These are phyloP conservation scores for Sisymbrium altissimum DNA, from an alignment of 345 rosid species.

Conservation along the genomic window DNA sequence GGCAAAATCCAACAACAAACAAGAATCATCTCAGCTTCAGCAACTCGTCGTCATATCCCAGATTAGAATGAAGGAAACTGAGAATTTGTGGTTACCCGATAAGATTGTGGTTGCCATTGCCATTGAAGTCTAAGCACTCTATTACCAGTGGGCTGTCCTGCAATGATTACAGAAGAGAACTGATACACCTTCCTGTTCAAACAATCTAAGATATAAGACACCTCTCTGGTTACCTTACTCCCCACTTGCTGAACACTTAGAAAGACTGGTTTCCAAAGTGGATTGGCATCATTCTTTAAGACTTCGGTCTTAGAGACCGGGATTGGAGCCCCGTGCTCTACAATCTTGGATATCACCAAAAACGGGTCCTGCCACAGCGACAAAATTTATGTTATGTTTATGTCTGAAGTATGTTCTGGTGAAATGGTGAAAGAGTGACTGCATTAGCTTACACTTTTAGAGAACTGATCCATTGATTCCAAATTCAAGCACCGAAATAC, in stretches of 20 bases:
- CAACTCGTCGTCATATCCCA: neutral
- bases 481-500: conserved; percentile 69
- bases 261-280: conserved; percentile 73
- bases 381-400: neutral
- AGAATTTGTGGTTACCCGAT: conserved; percentile 23
- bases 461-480: conserved; percentile 76
- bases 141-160: conserved; percentile 36
- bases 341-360: conserved; percentile 76
- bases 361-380: conserved; percentile 67
- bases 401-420: neutral
- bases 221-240: conserved; percentile 60
- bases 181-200: neutral
- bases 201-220: conserved; percentile 5
- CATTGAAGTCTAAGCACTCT: conserved; percentile 35
- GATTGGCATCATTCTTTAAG: conserved; percentile 64
- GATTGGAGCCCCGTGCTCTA: conserved; percentile 55
- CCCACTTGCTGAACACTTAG: conserved; percentile 84
- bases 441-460: conserved; percentile 65
- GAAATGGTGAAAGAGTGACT: conserved; percentile 13
- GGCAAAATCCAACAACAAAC: conserved; percentile 34
- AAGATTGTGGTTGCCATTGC: conserved; percentile 31
- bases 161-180: conserved; percentile 5
- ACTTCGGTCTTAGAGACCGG: conserved; percentile 92
- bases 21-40: conserved; percentile 22
- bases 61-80: neutral